phyloP scores from a whole-genome alignment of 2,329 filamentous ascomycete genomes.

The Diaporthe aspalathi region DNA sequence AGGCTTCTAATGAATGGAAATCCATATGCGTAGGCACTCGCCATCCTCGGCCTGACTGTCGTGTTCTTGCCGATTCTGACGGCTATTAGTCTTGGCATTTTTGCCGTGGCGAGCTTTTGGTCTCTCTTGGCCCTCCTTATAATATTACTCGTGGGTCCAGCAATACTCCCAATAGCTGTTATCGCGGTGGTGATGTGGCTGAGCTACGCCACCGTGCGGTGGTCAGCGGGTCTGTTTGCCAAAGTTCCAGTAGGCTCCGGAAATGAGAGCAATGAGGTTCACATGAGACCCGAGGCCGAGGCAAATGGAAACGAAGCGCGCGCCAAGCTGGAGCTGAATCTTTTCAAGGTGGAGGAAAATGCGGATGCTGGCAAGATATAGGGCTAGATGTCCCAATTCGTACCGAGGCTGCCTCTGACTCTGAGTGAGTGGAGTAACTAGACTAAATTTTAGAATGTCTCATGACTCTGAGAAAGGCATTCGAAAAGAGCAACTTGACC shows the following conservation, averaged over 20 bases:
- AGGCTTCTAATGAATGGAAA: background rate
- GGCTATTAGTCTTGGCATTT: background rate
- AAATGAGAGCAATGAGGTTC: slow-evolving; percentile 1
- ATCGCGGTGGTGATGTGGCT: background rate
- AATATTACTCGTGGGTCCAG: background rate
- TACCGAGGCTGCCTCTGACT: too few species aligned
- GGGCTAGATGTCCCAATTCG: background rate
- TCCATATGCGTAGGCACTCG: background rate
- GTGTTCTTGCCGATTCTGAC: background rate
- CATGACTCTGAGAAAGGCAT: too few species aligned
- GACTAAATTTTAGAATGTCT: too few species aligned
- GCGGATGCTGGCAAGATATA: background rate
- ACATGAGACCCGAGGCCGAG: background rate
- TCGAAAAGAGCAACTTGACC: too few species aligned
- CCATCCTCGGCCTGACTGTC: background rate
- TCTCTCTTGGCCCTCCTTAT: background rate
- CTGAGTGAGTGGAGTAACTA: too few species aligned
- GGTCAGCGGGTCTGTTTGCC: background rate
- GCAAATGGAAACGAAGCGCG: slow-evolving; percentile 5
- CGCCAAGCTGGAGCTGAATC: background rate
- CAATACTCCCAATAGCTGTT: background rate
- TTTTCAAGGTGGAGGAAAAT: background rate
- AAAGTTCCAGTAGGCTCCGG: slow-evolving; percentile 8
- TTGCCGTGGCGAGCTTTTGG: background rate
- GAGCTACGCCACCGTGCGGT: background rate